These are phyloP conservation scores for Globisporangium emineosum DNA, from an alignment of 352 stramenopile species.

Conservation along the genomic window DNA sequence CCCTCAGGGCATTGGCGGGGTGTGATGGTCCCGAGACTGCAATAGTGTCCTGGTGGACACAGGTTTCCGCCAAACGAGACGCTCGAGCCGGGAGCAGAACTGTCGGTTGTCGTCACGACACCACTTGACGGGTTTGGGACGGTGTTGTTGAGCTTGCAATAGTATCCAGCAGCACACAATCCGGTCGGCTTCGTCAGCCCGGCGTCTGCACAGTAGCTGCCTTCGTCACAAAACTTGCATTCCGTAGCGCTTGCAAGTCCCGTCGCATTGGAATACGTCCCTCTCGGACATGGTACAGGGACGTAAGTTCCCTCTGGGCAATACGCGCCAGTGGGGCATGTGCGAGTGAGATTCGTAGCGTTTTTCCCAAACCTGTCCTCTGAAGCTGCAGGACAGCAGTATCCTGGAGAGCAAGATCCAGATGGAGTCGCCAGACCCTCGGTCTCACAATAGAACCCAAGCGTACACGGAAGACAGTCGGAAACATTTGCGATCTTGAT, in stretches of 20 bases:
- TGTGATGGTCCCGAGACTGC: conserved; percentile 31
- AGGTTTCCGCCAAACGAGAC: conserved; percentile 28
- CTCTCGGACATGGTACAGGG: conserved; percentile 51
- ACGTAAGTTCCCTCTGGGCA: conserved; percentile 72
- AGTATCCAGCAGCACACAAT: conserved; percentile 35
- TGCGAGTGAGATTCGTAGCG: conserved; percentile 27
- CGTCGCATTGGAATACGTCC: conserved; percentile 56
- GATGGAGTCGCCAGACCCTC: conserved; percentile 24
- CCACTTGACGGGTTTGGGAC: conserved; percentile 33
- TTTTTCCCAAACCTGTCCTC: conserved; percentile 43
- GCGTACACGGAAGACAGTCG: conserved; percentile 38
- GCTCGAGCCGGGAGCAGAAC: conserved; percentile 12
- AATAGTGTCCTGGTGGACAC: conserved; percentile 56
- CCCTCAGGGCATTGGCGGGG: conserved; percentile 40
- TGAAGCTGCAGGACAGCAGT: conserved; percentile 46
- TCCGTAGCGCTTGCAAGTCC: conserved; percentile 37
- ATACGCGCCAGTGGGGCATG: conserved; percentile 69
- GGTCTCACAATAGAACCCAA: conserved; percentile 41
- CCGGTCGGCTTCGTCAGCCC: conserved; percentile 38
- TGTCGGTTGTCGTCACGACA: conserved; percentile 9
- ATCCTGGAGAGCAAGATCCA: conserved; percentile 46
- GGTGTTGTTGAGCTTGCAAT: conserved; percentile 54
- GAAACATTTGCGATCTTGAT: conserved; percentile 32
- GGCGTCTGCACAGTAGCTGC: conserved; percentile 35
- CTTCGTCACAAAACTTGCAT: conserved; percentile 61